Percentiles rank a stretch among this genome's conserved stretches.
Conservation (phyloP, 352 stramenopile genomes). For the Achlya hypogyna region DNA sequence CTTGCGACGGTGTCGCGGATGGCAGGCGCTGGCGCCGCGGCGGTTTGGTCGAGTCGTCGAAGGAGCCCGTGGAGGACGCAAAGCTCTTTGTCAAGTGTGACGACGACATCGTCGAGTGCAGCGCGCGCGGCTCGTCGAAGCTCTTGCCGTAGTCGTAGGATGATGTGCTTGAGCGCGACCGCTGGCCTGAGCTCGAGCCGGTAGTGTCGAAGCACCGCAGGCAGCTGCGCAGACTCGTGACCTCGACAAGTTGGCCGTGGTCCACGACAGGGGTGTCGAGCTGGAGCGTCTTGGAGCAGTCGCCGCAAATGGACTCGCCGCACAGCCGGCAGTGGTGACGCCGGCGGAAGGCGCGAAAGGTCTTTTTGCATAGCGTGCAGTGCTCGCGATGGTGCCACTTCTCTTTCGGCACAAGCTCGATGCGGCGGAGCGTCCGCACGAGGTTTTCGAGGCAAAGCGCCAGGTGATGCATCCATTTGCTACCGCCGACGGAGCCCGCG, state of each 20-base stretch:
- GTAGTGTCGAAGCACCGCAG: slow-evolving; percentile 3
- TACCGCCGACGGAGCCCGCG: neutral
- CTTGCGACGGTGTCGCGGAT: too few relatives aligned
- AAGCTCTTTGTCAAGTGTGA: neutral
- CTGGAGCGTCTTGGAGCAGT: slow-evolving; percentile 12
- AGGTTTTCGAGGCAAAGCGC: slow-evolving; percentile 9
- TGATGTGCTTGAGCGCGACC: neutral
- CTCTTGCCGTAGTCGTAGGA: slow-evolving; percentile 16
- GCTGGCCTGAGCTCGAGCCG: too few relatives aligned
- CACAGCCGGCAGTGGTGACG: slow-evolving; percentile 18
- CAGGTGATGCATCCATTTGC: slow-evolving; percentile 15
- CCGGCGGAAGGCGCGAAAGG: slow-evolving; percentile 9
- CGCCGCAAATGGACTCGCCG: slow-evolving; percentile 9
- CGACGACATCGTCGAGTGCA: neutral
- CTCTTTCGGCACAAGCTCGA: slow-evolving; percentile 13
- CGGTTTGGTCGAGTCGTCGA: neutral
- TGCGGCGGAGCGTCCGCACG: neutral
- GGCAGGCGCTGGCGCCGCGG: too few relatives aligned
- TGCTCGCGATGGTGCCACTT: slow-evolving; percentile 6
- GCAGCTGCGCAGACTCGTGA: slow-evolving; percentile 2
- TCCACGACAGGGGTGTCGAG: slow-evolving; percentile 6
- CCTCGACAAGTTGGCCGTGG: slow-evolving; percentile 6
- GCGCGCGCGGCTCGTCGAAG: slow-evolving; percentile 2
- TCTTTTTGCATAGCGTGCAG: slow-evolving; percentile 9
- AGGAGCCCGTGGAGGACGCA: neutral